Conservation (phyloP, 768 basidiomycete species). For the Cubamyces lactineus region DNA sequence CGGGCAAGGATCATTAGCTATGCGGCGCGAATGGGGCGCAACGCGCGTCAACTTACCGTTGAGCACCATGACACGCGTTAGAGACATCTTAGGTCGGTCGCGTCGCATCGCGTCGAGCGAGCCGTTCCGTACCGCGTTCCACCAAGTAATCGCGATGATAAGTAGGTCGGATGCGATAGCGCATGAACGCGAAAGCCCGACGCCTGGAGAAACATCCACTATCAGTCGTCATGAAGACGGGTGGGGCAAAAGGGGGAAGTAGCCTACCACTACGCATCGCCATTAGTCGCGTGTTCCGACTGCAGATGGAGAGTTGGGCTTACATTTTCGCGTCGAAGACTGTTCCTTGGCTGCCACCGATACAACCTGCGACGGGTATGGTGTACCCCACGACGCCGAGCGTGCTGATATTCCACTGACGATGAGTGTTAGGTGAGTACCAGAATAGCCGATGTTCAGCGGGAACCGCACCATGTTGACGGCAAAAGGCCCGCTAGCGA, state of each 20-base stretch:
- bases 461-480: neutral
- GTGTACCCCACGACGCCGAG: neutral
- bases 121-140: neutral
- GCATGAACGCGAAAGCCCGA: neutral
- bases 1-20: neutral
- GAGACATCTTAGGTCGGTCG: neutral
- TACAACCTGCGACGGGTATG: neutral
- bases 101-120: neutral
- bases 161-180: neutral
- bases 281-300: too few relatives aligned
- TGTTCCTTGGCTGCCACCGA: neutral
- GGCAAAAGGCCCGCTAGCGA: neutral
- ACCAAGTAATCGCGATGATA: conserved; percentile 6
- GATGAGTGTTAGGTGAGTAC: neutral
- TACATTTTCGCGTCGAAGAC: neutral
- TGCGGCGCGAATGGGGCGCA: neutral
- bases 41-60: neutral
- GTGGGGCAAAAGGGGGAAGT: neutral
- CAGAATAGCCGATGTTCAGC: neutral
- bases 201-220: neutral
- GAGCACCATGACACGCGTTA: neutral
- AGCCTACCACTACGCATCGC: too few relatives aligned
- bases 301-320: neutral
- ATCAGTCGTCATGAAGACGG: neutral
- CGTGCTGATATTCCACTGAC: neutral